Base-by-base conservation (phyloP, 2,329 filamentous ascomycete species). In the Fusarium vanettenii region DNA sequence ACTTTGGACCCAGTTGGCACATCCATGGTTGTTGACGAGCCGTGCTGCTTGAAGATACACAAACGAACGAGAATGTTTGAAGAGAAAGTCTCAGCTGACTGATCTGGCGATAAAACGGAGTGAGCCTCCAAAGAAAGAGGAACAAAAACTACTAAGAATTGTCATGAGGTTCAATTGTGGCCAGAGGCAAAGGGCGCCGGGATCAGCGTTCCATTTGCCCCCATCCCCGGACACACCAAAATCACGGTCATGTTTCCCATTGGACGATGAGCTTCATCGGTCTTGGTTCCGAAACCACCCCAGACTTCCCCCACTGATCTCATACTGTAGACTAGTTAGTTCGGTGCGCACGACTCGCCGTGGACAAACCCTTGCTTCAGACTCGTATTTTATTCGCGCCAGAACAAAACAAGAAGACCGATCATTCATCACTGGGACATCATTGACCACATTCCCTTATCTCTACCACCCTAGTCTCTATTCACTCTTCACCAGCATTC, bases 1-100 rank as follows among this genome's bases (percentile, higher is more conserved):
- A 14, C 60, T 20, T 61, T 70, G 7, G 71, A 52, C 22, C 41
- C 39, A 7, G 61, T 29, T 59, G 64, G 20, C 4, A 69, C 62
- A 13, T 72, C 72, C 76, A 75, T 75, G 22, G 16, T 41, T 41
- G 27, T 27, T 50, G 20, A n/a, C 11, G 6, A 27, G 5, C n/a
- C n/a, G 41, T 45, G n/a, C 41, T 45, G 41, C 41, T 45, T 45
- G 11, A 22, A 45, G 41, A 20, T 22, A 43, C n/a, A 18, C 39
- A 16, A 43, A 43, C 22, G 41, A 45, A 8, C 6, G 14, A 45
- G n/a, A 18, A 45, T 20, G 6, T 45, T n/a, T 14, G 20, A 45
- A 5, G 6, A 52, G 18, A 52, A 27, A 27, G 16, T 48, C 22
- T 48, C 43, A 25, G 16, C 43, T 48, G 43, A 48, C 43, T 48